phyloP scores from a whole-genome alignment of 2,329 filamentous ascomycete genomes.

The Gyromitra esculenta region DNA sequence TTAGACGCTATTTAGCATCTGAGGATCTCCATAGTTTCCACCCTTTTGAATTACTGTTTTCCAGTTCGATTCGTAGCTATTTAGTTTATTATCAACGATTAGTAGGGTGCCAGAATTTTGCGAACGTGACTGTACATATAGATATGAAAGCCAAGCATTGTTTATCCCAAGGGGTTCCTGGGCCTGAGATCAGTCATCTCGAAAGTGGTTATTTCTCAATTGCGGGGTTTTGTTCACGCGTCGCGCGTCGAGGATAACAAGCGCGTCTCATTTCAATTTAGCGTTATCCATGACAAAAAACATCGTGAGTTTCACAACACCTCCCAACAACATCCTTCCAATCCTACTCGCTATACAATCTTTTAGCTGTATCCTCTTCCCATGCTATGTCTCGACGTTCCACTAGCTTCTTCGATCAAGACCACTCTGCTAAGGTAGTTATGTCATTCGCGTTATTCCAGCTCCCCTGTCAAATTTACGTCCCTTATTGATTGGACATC shows the following conservation, averaged over 20 bases:
- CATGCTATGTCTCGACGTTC: conserved; percentile 51
- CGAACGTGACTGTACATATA: background rate
- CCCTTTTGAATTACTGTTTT: too few relatives aligned
- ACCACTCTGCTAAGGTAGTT: conserved; percentile 52
- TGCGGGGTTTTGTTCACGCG: conserved; percentile 36
- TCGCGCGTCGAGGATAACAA: conserved; percentile 33
- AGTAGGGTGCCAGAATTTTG: too few relatives aligned
- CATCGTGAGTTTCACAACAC: conserved; percentile 45
- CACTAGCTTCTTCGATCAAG: conserved; percentile 54
- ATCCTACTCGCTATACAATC: conserved; percentile 30
- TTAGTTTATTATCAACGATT: too few relatives aligned
- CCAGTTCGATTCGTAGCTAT: too few relatives aligned
- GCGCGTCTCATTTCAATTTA: conserved; percentile 40
- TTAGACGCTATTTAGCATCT: too few relatives aligned
- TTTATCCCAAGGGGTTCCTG: background rate
- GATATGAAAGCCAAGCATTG: background rate
- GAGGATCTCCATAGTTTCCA: too few relatives aligned
- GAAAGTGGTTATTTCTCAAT: conserved; percentile 21
- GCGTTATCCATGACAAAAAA: conserved; percentile 37
- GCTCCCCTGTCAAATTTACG: conserved; percentile 51
- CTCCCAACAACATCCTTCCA: conserved; percentile 9
- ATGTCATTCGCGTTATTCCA: conserved; percentile 30
- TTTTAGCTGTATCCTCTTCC: conserved; percentile 38
- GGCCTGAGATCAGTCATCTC: background rate
- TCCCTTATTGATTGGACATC: conserved; percentile 1